phyloP scores from a whole-genome alignment of 139 green algal species.

The Tetradesmus lagerheimii region DNA sequence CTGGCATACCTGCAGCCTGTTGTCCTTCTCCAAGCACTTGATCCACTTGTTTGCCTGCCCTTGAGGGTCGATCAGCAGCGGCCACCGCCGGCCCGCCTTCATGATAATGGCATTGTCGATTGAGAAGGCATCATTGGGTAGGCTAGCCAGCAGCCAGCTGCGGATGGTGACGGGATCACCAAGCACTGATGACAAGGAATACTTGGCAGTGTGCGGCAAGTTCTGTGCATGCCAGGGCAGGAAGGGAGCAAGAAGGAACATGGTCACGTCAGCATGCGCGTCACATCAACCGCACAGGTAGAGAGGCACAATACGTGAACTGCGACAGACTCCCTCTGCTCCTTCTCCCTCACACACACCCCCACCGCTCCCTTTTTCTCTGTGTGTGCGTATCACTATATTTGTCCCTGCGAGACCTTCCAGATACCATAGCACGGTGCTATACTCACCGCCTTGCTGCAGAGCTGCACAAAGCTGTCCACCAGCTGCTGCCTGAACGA shows the following conservation, averaged over 20 bases:
- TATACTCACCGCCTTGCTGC: conserved; percentile 47
- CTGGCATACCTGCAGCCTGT: conserved; percentile 67
- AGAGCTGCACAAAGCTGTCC: conserved; percentile 64
- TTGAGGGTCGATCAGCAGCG: conserved; percentile 84
- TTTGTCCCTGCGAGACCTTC: too few relatives aligned
- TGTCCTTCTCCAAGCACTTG: conserved; percentile 70
- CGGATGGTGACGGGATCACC: conserved; percentile 78
- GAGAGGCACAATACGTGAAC: not conserved
- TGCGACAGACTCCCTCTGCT: too few relatives aligned
- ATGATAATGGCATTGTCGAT: conserved; percentile 86
- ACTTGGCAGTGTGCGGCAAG: conserved; percentile 67
- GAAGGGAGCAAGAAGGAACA: not conserved
- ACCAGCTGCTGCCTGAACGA: conserved; percentile 69
- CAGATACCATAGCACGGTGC: too few relatives aligned
- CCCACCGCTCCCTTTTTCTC: too few relatives aligned
- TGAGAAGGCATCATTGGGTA: conserved; percentile 84
- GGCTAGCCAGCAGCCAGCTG: conserved; percentile 78
- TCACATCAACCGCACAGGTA: not conserved
- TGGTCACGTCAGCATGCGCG: not conserved
- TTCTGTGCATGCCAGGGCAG: conserved; percentile 1
- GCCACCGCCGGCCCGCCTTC: conserved; percentile 74
- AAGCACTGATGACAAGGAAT: conserved; percentile 67
- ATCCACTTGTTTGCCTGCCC: conserved; percentile 89
- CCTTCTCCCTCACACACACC: too few relatives aligned
- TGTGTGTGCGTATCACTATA: too few relatives aligned